Evolutionary conservation across 2,329 filamentous ascomycete species (phyloP).

Genomic region (Alternaria alternata): DNA sequence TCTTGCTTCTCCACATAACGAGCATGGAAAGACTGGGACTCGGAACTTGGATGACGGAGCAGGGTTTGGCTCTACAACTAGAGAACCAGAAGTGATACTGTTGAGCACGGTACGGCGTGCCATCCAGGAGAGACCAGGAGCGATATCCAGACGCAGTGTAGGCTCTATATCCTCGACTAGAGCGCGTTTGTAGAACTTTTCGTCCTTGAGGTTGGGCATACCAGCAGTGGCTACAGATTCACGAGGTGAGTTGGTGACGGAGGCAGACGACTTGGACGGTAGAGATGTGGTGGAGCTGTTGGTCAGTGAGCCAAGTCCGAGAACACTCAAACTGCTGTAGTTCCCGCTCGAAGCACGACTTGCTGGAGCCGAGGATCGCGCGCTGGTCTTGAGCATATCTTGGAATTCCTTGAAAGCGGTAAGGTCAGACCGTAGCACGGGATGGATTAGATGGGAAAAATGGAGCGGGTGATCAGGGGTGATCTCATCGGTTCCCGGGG

Average conservation of each 20-base stretch:
- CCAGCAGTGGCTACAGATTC: constrained; percentile 34
- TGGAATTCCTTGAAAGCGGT: constrained; percentile 85
- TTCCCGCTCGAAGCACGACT: constrained; percentile 78
- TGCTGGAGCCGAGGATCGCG: constrained; percentile 61
- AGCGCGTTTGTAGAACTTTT: constrained; percentile 91
- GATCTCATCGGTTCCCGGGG: constrained; percentile 61
- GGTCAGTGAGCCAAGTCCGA: constrained; percentile 61
- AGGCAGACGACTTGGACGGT: constrained; percentile 58
- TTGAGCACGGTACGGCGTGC: constrained; percentile 84
- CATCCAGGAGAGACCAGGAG: constrained; percentile 92
- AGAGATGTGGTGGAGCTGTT: constrained; percentile 60
- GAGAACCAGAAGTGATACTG: constrained; percentile 81
- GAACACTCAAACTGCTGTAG: constrained; percentile 69
- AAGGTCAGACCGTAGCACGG: constrained; percentile 83
- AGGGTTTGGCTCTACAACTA: constrained; percentile 82
- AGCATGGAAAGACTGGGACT: constrained; percentile 72
- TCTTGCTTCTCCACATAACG: constrained; percentile 85
- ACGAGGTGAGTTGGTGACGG: constrained; percentile 47
- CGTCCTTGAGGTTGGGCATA: constrained; percentile 79
- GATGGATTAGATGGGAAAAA: constrained; percentile 83
- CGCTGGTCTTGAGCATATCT: constrained; percentile 73
- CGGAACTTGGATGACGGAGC: constrained; percentile 60
- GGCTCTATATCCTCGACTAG: constrained; percentile 93
- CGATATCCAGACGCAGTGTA: constrained; percentile 85
- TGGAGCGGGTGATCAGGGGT: constrained; percentile 71